Evolutionary conservation across 2,329 filamentous ascomycete genomes (phyloP).

Genomic region (Pseudocercospora fuligena): DNA sequence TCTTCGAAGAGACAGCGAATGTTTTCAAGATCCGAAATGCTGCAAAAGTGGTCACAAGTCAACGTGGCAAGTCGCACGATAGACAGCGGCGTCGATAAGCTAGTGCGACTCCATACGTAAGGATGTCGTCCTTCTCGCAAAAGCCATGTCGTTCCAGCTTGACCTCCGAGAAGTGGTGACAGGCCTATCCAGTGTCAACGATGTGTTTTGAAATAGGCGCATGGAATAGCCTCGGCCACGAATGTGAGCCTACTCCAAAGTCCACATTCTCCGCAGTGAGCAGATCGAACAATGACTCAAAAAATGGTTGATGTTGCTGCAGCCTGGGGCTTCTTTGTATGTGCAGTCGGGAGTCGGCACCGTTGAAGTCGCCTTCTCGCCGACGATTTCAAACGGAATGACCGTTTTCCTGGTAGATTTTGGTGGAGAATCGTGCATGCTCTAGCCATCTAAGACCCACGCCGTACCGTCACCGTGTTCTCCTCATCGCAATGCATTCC

Average conservation of each 20-base stretch:
- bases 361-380: neutral
- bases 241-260: neutral
- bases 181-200: neutral
- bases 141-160: neutral
- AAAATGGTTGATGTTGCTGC: neutral
- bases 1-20: neutral
- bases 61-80: neutral
- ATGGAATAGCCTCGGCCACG: neutral
- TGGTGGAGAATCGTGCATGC: neutral
- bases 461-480: neutral
- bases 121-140: neutral
- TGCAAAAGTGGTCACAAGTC: neutral
- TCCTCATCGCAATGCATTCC: neutral
- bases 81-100: neutral
- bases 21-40: neutral
- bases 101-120: neutral
- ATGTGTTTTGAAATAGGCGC: neutral
- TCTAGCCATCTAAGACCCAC: neutral
- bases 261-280: neutral
- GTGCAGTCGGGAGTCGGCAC: conserved; percentile 2
- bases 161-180: neutral
- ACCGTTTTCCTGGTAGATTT: neutral
- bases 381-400: neutral
- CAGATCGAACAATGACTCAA: neutral
- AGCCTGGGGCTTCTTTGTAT: neutral